phyloP scores from a whole-genome alignment of 1,284 basidiomycete species.

The Fomitopsis betulina region DNA sequence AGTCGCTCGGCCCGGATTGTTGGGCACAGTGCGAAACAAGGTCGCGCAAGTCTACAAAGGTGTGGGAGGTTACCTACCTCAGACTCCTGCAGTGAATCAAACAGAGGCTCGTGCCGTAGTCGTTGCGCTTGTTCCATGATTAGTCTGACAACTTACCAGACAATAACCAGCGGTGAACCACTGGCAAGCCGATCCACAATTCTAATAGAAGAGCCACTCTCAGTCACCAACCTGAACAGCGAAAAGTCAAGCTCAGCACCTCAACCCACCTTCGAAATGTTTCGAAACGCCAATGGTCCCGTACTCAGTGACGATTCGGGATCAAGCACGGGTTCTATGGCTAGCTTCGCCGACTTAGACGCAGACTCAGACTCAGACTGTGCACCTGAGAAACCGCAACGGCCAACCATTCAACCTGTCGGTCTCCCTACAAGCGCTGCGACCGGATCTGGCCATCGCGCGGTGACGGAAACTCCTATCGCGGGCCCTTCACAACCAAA shows the following conservation, averaged over 20 bases:
- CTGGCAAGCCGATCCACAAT: not conserved
- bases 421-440: not conserved
- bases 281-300: not conserved
- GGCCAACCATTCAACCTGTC: not conserved
- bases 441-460: not conserved
- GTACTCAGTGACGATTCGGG: not conserved
- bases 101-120: not conserved
- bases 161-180: not conserved
- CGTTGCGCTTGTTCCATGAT: not conserved
- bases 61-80: not conserved
- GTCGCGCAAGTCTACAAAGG: constrained; percentile 1
- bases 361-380: not conserved
- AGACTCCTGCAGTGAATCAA: not conserved
- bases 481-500: not conserved
- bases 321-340: not conserved
- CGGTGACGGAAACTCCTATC: not conserved
- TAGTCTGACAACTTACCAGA: not conserved
- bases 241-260: not conserved
- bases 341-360: not conserved
- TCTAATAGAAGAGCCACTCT: not conserved
- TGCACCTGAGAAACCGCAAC: not conserved
- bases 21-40: not conserved
- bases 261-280: not conserved
- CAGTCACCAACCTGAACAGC: not conserved
- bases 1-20: not conserved